Evolutionary conservation across 495 filamentous ascomycete species (phyloP).

Genomic region (Talaromyces ruber): DNA sequence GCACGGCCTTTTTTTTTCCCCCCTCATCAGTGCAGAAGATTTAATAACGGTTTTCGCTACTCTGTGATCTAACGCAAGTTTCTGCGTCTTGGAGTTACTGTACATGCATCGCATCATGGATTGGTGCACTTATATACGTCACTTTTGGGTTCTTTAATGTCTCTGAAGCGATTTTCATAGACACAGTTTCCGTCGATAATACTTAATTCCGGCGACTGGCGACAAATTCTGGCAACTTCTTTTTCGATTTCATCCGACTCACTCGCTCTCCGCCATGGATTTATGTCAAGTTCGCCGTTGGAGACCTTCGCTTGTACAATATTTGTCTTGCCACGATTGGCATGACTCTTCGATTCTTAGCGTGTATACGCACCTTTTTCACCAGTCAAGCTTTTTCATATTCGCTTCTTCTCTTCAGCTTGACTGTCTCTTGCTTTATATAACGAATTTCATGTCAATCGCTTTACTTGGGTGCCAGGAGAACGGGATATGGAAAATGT

Average conservation of each 20-base stretch:
- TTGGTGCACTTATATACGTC: constrained; percentile 5
- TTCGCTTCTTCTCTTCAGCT: constrained; percentile 20
- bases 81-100: constrained; percentile 6
- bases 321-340: constrained; percentile 4
- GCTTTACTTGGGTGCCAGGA: constrained; percentile 36
- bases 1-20: constrained; percentile 1
- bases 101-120: constrained; percentile 7
- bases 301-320: constrained; percentile 39
- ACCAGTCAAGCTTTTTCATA: constrained; percentile 26
- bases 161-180: neutral
- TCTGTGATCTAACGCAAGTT: neutral
- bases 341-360: constrained; percentile 3
- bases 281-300: constrained; percentile 13
- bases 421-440: constrained; percentile 12
- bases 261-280: constrained; percentile 7
- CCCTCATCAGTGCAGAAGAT: neutral
- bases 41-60: neutral
- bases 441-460: constrained; percentile 34
- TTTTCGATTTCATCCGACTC: constrained; percentile 12
- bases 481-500: constrained; percentile 16
- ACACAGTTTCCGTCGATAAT: constrained; percentile 33
- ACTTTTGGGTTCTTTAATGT: neutral
- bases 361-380: constrained; percentile 21
- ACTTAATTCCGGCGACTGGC: constrained; percentile 28
- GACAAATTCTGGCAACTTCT: constrained; percentile 6